Percentiles rank a stretch among this genome's conserved stretches.
Conservation (phyloP, 768 basidiomycete species). For the Kwoniella sp. region DNA sequence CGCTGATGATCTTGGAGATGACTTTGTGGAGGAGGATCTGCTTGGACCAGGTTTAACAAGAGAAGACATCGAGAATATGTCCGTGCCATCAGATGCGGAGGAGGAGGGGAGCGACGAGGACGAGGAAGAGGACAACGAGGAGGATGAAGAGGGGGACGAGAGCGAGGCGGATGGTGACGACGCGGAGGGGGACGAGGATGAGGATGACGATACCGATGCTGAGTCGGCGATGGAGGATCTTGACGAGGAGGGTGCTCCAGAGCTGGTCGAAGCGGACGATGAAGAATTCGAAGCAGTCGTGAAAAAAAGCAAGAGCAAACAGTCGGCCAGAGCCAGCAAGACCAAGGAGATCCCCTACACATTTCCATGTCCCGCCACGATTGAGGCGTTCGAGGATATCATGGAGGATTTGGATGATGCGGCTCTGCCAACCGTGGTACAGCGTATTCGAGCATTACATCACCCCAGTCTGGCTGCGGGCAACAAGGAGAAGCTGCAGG, state of each 20-base stretch:
- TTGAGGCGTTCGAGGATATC: conserved; percentile 85
- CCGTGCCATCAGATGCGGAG: conserved; percentile 48
- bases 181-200: conserved; percentile 51
- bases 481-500: conserved; percentile 90
- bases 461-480: conserved; percentile 88
- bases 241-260: conserved; percentile 16
- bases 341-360: conserved; percentile 78
- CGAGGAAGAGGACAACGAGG: conserved; percentile 24
- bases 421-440: conserved; percentile 72
- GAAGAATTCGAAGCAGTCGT: conserved; percentile 17
- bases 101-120: conserved; percentile 39
- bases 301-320: conserved; percentile 23
- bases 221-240: conserved; percentile 43
- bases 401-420: conserved; percentile 65
- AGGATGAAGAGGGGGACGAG: conserved; percentile 41
- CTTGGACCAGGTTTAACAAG: conserved; percentile 34
- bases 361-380: conserved; percentile 78
- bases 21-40: conserved; percentile 54
- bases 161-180: conserved; percentile 51
- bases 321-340: conserved; percentile 18
- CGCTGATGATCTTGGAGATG: conserved; percentile 89
- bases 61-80: conserved; percentile 50
- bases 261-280: conserved; percentile 5
- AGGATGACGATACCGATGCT: conserved; percentile 42
- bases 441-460: conserved; percentile 83